These are phyloP conservation scores for Mycena epipterygia DNA, from an alignment of 768 basidiomycete genomes.

Conservation along the genomic window DNA sequence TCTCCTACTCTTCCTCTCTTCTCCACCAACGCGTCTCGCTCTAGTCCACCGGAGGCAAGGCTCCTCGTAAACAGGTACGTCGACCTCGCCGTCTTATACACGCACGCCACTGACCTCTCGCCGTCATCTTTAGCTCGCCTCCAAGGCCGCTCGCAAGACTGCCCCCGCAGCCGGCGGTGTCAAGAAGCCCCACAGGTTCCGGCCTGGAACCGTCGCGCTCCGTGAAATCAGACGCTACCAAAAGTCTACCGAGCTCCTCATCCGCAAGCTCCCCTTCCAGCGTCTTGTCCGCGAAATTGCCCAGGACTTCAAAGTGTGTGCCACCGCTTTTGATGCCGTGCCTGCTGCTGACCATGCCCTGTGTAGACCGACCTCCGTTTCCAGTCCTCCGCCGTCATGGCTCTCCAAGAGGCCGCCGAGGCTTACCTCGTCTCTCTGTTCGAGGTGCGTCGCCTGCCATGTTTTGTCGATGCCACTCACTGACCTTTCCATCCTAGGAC, in stretches of 20 bases:
- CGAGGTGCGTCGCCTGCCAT: constrained; percentile 49
- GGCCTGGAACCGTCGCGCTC: constrained; percentile 38
- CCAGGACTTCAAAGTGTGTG: constrained; percentile 70
- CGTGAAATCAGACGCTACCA: constrained; percentile 39
- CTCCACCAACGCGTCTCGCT: neutral
- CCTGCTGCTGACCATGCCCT: neutral
- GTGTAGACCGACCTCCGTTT: constrained; percentile 71
- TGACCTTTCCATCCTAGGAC: constrained; percentile 22
- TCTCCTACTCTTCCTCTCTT: neutral
- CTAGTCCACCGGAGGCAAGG: constrained; percentile 49
- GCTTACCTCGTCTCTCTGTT: constrained; percentile 85
- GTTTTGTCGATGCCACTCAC: constrained; percentile 48
- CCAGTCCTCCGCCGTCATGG: constrained; percentile 84
- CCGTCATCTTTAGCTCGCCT: constrained; percentile 23
- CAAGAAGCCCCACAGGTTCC: constrained; percentile 49
- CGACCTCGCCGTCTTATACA: neutral
- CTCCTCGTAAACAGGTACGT: constrained; percentile 53
- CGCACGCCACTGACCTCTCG: neutral
- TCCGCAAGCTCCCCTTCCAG: constrained; percentile 39
- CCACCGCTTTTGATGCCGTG: neutral
- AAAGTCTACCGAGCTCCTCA: constrained; percentile 37
- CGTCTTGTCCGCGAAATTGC: constrained; percentile 71
- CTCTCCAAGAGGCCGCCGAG: constrained; percentile 88
- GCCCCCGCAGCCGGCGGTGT: constrained; percentile 58
- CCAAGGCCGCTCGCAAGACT: constrained; percentile 35